A percentile compares a stretch with the other conserved stretches of the same genome.
Conservation (phyloP, 176 grass and related monocot species). For the Juncus inflexus region DNA sequence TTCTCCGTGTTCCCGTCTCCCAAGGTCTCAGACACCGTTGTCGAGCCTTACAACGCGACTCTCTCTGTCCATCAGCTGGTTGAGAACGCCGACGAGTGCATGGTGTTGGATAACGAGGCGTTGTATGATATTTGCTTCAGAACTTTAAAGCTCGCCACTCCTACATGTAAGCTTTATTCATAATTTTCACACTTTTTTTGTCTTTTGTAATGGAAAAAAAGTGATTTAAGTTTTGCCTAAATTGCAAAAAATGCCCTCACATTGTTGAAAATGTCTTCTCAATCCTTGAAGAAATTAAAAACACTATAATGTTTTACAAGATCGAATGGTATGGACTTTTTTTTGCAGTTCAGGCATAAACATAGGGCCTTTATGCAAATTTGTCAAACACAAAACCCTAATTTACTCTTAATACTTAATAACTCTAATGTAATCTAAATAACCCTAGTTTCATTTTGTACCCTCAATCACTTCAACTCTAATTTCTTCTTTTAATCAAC, state of each 20-base stretch:
- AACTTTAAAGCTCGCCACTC: constrained; percentile 79
- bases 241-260: too few relatives aligned
- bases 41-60: constrained; percentile 90
- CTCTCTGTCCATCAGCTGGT: constrained; percentile 93
- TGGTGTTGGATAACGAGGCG: constrained; percentile 95
- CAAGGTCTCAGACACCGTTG: constrained; percentile 91
- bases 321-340: too few relatives aligned
- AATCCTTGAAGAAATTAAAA: background rate
- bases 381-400: background rate
- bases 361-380: too few relatives aligned
- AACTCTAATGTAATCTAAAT: too few relatives aligned
- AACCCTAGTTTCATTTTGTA: too few relatives aligned
- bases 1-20: constrained; percentile 97
- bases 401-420: background rate
- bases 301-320: too few relatives aligned
- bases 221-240: background rate
- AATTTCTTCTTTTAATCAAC: too few relatives aligned
- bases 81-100: constrained; percentile 91
- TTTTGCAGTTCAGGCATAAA: too few relatives aligned
- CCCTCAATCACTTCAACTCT: too few relatives aligned
- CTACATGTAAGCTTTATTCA: constrained; percentile 68
- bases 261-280: background rate
- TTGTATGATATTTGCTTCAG: constrained; percentile 93
- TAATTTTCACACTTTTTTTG: too few relatives aligned
- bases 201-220: too few relatives aligned